phyloP scores from a whole-genome alignment of 805 yeast species.

The Suhomyces sp. region DNA sequence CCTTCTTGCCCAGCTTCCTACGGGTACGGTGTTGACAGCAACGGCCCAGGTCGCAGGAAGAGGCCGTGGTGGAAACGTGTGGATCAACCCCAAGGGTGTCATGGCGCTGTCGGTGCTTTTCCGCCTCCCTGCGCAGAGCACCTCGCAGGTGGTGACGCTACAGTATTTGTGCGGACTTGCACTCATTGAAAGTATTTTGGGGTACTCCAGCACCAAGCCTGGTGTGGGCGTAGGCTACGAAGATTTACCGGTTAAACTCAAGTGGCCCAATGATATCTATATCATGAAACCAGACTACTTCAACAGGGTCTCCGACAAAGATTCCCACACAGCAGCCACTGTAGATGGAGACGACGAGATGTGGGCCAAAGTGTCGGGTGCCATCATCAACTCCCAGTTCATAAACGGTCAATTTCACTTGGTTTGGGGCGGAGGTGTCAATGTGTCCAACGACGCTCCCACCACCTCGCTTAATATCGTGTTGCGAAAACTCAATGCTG shows the following conservation, averaged over 20 bases:
- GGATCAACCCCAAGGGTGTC: slow-evolving; percentile 95
- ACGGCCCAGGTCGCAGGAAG: slow-evolving; percentile 86
- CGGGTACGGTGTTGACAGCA: slow-evolving; percentile 69
- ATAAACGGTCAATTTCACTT: slow-evolving; percentile 57
- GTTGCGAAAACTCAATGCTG: slow-evolving; percentile 56
- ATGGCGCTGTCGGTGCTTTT: slow-evolving; percentile 75
- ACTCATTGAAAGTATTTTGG: slow-evolving; percentile 67
- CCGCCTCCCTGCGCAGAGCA: slow-evolving; percentile 43
- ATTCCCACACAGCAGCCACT: slow-evolving; percentile 28
- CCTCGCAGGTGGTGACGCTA: slow-evolving; percentile 62
- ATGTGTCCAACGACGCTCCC: slow-evolving; percentile 82
- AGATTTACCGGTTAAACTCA: slow-evolving; percentile 73
- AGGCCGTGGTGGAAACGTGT: slow-evolving; percentile 91
- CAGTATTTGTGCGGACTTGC: slow-evolving; percentile 88
- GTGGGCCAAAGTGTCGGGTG: slow-evolving; percentile 78
- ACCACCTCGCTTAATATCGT: slow-evolving; percentile 83
- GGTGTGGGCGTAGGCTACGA: slow-evolving; percentile 55
- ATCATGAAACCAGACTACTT: slow-evolving; percentile 62
- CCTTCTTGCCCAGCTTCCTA: slow-evolving; percentile 58
- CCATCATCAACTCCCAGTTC: slow-evolving; percentile 75
- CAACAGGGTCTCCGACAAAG: slow-evolving; percentile 24
- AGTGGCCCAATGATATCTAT: slow-evolving; percentile 97
- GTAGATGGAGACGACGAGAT: slow-evolving; percentile 58
- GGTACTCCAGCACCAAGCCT: slow-evolving; percentile 44
- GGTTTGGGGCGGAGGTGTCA: slow-evolving; percentile 85